These are phyloP conservation scores for Fusarium penzigii DNA, from an alignment of 2,329 filamentous ascomycete genomes.

Conservation along the genomic window DNA sequence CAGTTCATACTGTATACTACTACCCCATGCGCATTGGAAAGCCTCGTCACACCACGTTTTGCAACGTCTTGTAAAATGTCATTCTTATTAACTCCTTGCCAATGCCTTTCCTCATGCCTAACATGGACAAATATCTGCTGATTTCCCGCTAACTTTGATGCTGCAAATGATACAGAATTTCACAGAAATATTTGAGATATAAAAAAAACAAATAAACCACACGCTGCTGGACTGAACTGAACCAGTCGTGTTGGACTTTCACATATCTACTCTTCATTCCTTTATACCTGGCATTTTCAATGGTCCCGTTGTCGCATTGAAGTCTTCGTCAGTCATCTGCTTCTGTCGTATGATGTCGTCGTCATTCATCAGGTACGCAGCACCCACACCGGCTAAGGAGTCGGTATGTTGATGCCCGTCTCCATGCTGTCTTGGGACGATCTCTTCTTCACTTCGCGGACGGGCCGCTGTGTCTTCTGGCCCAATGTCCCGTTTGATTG, in stretches of 20 bases:
- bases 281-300: constrained; percentile 9
- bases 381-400: constrained; percentile 10
- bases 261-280: not conserved
- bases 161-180: not conserved
- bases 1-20: too few relatives aligned
- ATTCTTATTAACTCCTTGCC: not conserved
- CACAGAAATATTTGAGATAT: not conserved
- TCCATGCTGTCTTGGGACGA: not conserved
- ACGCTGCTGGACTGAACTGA: not conserved
- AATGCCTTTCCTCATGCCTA: not conserved
- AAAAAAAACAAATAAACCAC: constrained; percentile 6
- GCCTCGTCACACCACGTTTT: too few relatives aligned
- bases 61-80: too few relatives aligned
- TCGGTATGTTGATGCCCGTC: not conserved
- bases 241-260: not conserved
- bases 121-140: not conserved
- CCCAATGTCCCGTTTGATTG: constrained; percentile 14
- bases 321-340: constrained; percentile 21
- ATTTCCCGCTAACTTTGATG: not conserved
- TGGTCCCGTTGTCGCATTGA: constrained; percentile 8
- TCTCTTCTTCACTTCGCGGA: not conserved
- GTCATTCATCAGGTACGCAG: constrained; percentile 14
- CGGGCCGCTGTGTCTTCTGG: not conserved
- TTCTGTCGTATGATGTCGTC: constrained; percentile 19
- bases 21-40: too few relatives aligned